Percentiles rank a stretch among this genome's conserved stretches.
Evolutionary conservation across 2,329 filamentous ascomycete genomes (phyloP).

Genomic region (Neocucurbitaria cava): DNA sequence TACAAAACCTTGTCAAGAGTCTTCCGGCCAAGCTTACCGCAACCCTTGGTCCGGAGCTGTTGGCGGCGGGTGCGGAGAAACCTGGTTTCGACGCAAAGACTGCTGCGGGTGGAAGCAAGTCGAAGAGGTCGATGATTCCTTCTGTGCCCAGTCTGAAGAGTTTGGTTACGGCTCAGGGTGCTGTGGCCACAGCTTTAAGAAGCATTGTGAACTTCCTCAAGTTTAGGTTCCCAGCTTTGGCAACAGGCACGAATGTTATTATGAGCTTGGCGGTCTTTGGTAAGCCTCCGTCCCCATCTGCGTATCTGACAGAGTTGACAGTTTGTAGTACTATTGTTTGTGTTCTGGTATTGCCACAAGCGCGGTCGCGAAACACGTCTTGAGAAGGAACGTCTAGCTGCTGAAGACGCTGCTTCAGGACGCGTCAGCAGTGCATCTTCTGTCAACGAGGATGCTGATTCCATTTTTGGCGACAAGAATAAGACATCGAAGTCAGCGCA

Average conservation of each 20-base stretch:
- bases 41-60: conserved; percentile 78
- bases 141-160: conserved; percentile 75
- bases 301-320: conserved; percentile 24
- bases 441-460: conserved; percentile 38
- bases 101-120: conserved; percentile 26
- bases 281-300: conserved; percentile 59
- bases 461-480: conserved; percentile 35
- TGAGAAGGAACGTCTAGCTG: conserved; percentile 61
- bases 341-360: conserved; percentile 98
- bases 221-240: conserved; percentile 85
- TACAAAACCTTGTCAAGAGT: conserved; percentile 86
- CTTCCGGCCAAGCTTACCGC: conserved; percentile 82
- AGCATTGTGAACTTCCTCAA: conserved; percentile 92
- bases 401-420: conserved; percentile 37
- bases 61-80: conserved; percentile 79
- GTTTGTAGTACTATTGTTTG: conserved; percentile 76
- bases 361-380: conserved; percentile 86
- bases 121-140: conserved; percentile 62
- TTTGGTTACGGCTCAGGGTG: conserved; percentile 84
- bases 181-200: conserved; percentile 81
- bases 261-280: conserved; percentile 88
- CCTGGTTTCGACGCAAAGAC: conserved; percentile 54
- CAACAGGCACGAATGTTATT: conserved; percentile 84
- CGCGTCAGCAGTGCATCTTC: conserved; percentile 40
- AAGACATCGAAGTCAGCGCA: conserved; percentile 13